Conservation (phyloP, 257 asterid species). For the Solanum rostratum region DNA sequence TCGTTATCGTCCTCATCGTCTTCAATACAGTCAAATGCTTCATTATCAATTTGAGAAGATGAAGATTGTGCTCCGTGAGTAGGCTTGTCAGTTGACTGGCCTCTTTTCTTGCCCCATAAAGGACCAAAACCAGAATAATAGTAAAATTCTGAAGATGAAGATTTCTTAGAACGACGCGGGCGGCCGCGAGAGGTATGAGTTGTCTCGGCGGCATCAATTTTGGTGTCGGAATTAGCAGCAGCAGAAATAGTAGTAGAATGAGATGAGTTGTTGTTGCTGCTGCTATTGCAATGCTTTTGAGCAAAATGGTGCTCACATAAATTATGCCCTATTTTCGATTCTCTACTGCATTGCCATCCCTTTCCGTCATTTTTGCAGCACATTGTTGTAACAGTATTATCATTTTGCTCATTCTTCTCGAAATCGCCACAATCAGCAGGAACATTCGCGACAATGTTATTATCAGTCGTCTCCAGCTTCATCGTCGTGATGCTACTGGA, state of each 20-base stretch:
- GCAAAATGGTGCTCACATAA: conserved; percentile 43
- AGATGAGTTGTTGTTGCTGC: background rate
- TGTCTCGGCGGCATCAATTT: conserved; percentile 2
- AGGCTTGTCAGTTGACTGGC: background rate
- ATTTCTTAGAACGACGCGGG: conserved; percentile 23
- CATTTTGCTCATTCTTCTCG: background rate
- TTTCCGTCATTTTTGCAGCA: conserved; percentile 53
- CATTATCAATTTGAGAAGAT: conserved; percentile 1
- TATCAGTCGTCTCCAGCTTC: background rate
- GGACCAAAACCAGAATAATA: conserved; percentile 88
- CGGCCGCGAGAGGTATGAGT: conserved; percentile 12
- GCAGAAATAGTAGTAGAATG: background rate
- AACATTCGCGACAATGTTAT: background rate
- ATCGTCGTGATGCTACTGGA: conserved; percentile 7
- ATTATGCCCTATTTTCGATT: conserved; percentile 23
- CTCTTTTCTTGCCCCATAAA: conserved; percentile 60
- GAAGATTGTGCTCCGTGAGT: background rate
- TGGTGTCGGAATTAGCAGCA: background rate
- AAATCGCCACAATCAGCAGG: background rate
- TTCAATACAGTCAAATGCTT: conserved; percentile 18
- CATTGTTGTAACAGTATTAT: background rate
- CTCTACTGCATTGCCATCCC: conserved; percentile 45
- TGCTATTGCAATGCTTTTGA: background rate
- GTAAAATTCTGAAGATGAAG: conserved; percentile 32
- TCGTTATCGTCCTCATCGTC: conserved; percentile 19